A percentile compares a stretch with the other conserved stretches of the same genome.
phyloP scores from a whole-genome alignment of 1,139 yeast species.

The Protomyces inundatus region DNA sequence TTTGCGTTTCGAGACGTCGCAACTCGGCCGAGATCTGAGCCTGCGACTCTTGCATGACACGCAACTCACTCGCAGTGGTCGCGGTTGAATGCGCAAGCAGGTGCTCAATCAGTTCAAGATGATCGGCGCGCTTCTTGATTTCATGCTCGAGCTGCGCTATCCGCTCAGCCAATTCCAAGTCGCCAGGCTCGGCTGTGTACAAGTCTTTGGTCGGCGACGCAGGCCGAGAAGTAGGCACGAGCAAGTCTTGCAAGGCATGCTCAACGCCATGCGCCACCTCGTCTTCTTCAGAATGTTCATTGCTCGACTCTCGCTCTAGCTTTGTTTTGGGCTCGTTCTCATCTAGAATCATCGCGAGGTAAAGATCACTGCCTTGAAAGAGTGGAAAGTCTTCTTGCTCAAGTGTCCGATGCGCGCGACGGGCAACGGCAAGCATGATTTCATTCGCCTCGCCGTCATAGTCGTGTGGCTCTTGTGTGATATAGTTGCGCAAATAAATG shows the following conservation, averaged over 20 bases:
- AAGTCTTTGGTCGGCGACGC: constrained; percentile 18
- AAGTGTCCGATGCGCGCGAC: constrained; percentile 24
- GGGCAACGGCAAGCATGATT: constrained; percentile 35
- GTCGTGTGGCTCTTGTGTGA: constrained; percentile 29
- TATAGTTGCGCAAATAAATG: neutral
- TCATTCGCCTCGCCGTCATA: constrained; percentile 27
- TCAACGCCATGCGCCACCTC: neutral
- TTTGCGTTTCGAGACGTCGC: constrained; percentile 62
- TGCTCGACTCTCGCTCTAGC: neutral
- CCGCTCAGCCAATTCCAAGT: constrained; percentile 61
- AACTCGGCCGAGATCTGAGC: constrained; percentile 64
- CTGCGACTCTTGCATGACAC: constrained; percentile 62
- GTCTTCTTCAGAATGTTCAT: neutral
- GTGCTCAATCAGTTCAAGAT: constrained; percentile 59
- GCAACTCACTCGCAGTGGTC: constrained; percentile 61
- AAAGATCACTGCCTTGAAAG: constrained; percentile 30
- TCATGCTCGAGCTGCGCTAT: constrained; percentile 54
- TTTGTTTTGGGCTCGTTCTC: neutral
- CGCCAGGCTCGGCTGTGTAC: constrained; percentile 62
- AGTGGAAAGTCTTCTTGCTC: constrained; percentile 42
- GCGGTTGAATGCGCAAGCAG: constrained; percentile 66
- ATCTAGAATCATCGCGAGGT: constrained; percentile 30
- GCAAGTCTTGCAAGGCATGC: neutral
- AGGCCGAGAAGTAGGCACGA: neutral
- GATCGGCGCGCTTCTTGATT: constrained; percentile 52